Evolutionary conservation across 176 grass and related monocot genomes (phyloP).

Genomic region (Eragrostis nindensis): DNA sequence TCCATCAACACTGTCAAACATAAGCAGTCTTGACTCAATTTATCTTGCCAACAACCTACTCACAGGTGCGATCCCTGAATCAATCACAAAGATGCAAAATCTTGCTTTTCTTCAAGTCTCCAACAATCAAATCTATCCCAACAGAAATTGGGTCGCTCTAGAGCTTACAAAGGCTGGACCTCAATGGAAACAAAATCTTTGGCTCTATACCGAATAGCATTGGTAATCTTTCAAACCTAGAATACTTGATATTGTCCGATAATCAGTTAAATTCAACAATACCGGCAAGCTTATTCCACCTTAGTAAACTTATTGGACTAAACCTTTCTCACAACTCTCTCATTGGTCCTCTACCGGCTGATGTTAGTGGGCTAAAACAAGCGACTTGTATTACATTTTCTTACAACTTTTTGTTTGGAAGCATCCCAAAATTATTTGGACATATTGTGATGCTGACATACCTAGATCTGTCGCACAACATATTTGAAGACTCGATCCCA

Average conservation of each 20-base stretch:
- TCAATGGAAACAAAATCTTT: neutral
- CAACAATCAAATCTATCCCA: neutral
- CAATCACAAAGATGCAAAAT: neutral
- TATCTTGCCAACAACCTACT: neutral
- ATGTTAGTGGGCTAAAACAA: neutral
- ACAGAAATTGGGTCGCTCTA: neutral
- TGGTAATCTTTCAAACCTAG: neutral
- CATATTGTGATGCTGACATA: neutral
- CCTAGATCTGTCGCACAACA: neutral
- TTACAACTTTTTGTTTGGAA: neutral
- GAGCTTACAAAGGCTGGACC: no score
- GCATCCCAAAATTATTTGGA: neutral
- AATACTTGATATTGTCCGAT: neutral
- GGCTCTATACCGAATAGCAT: constrained; percentile 19
- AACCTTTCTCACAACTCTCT: neutral
- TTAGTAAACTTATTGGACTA: neutral
- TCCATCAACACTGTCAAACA: constrained; percentile 13
- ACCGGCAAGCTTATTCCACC: constrained; percentile 13
- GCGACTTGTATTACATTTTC: neutral
- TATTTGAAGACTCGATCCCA: neutral
- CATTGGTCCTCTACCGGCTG: neutral
- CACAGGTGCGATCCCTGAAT: neutral
- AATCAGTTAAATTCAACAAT: neutral
- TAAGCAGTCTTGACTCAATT: neutral
- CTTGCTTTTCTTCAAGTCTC: neutral